phyloP scores from a whole-genome alignment of 805 yeast genomes.

The Lachancea mirantina region DNA sequence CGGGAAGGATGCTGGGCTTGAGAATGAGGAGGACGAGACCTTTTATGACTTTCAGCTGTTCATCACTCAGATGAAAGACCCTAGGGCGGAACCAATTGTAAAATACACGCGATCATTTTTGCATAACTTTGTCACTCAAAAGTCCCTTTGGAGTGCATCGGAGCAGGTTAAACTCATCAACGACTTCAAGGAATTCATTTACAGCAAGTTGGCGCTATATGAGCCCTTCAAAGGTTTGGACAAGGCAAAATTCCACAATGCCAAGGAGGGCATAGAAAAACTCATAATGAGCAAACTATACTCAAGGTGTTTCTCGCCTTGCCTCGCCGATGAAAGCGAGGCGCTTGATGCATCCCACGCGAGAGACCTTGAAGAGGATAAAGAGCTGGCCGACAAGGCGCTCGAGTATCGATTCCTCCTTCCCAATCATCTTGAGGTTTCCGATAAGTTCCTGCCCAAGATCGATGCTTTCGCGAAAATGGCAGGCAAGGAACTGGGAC shows the following conservation, averaged over 20 bases:
- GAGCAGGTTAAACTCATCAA: conserved; percentile 73
- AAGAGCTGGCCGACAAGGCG: conserved; percentile 41
- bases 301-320: conserved; percentile 71
- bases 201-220: conserved; percentile 48
- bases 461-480: conserved; percentile 51
- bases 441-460: conserved; percentile 39
- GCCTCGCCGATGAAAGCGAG: conserved; percentile 30
- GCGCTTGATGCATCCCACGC: conserved; percentile 48
- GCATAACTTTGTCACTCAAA: conserved; percentile 51
- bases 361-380: conserved; percentile 59
- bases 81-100: conserved; percentile 81
- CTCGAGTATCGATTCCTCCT: conserved; percentile 64
- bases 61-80: conserved; percentile 59
- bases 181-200: conserved; percentile 73
- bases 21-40: conserved; percentile 18
- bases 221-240: conserved; percentile 73
- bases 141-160: conserved; percentile 58
- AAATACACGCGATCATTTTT: conserved; percentile 80
- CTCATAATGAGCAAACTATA: conserved; percentile 83
- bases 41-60: conserved; percentile 79
- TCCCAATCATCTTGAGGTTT: conserved; percentile 74
- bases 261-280: conserved; percentile 89
- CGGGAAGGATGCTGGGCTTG: background rate
- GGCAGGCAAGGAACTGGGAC: conserved; percentile 68
- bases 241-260: conserved; percentile 54